Base-by-base conservation (phyloP, 768 basidiomycete species). In the Mycena polygramma region DNA sequence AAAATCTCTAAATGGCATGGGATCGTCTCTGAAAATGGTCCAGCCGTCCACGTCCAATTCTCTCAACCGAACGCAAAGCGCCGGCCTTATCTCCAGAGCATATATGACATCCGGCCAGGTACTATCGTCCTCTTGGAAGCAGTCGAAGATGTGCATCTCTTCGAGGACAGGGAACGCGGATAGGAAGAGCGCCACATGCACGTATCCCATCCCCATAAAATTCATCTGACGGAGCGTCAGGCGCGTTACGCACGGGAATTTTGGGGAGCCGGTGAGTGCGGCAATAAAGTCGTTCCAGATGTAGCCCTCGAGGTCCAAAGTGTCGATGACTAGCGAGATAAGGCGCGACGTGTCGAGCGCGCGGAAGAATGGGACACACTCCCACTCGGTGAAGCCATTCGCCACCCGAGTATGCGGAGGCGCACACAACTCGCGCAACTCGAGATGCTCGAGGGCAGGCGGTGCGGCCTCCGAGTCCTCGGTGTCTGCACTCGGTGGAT, bases 331-430 rank as follows among this genome's bases (percentile, higher is more conserved):
- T 1, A 68, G 59, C 9, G 30, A 15, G 30, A 5, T n/a, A 41
- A 68, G 14, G 17, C 15, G 14, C 7, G 67, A 48, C 1, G 67
- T 68, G 30, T 68, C 19, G 41, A 68, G 67, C 2, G 67, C 24
- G n/a, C 7, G 10, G 36, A 68, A 68, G 53, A 68, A 68, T 13
- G 62, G 55, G 36, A 8, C 26, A 62, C 68, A 69, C 48, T 63
- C 53, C 30, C 36, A 35, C 36, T 63, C 52, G 30, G 67, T 11
- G 10, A 3, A 2, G 13, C 26, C n/a, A 43, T 30, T 64, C 41
- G 0, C 36, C 48, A 15, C 13, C 51, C 15, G 5, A 2, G 26
- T 7, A 6, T 37, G 26, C 15, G 62, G 62, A 0, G 46, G 57
- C 30, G 55, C 55, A n/a, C n/a, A 43, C 36, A 65, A 30, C 1